Evolutionary conservation across 805 yeast species (phyloP).

Genomic region (Lachancea dasiensis): DNA sequence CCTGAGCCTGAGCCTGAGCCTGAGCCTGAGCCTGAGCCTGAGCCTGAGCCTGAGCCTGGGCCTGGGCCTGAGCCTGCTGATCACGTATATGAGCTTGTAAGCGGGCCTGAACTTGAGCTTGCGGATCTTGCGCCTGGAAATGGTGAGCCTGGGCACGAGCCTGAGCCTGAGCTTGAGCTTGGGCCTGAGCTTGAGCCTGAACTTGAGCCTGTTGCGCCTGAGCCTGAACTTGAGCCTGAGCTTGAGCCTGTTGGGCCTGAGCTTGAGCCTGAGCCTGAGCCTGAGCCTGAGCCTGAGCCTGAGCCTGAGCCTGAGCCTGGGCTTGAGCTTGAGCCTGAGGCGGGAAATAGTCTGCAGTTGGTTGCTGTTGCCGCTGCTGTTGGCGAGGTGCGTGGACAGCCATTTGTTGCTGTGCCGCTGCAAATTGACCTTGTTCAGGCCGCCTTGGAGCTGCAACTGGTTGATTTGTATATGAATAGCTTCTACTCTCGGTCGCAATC

Average conservation of each 20-base stretch:
- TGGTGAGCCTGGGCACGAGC: conserved; percentile 2
- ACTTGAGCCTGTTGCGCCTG: conserved; percentile 16
- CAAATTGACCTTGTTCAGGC: too few relatives aligned
- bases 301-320: conserved; percentile 1
- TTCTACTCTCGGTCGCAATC: conserved; percentile 3
- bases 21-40: conserved; percentile 8
- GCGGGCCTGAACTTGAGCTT: conserved; percentile 6
- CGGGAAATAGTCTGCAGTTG: conserved; percentile 11
- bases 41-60: conserved; percentile 4
- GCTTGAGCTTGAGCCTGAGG: background rate
- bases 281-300: conserved; percentile 4
- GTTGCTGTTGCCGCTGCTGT: conserved; percentile 27
- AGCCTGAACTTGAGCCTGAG: conserved; percentile 10
- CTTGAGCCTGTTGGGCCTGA: conserved; percentile 4
- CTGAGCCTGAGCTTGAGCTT: conserved; percentile 3
- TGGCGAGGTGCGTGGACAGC: conserved; percentile 12
- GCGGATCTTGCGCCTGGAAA: conserved; percentile 3
- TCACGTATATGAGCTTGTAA: background rate
- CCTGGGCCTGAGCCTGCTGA: conserved; percentile 3
- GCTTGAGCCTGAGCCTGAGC: conserved; percentile 4
- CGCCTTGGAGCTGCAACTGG: background rate
- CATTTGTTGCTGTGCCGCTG: too few relatives aligned
- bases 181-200: conserved; percentile 2
- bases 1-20: conserved; percentile 7
- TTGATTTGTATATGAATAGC: background rate